These are phyloP conservation scores for Fusarium sp. DNA, from an alignment of 2,329 filamentous ascomycete species.

Conservation along the genomic window DNA sequence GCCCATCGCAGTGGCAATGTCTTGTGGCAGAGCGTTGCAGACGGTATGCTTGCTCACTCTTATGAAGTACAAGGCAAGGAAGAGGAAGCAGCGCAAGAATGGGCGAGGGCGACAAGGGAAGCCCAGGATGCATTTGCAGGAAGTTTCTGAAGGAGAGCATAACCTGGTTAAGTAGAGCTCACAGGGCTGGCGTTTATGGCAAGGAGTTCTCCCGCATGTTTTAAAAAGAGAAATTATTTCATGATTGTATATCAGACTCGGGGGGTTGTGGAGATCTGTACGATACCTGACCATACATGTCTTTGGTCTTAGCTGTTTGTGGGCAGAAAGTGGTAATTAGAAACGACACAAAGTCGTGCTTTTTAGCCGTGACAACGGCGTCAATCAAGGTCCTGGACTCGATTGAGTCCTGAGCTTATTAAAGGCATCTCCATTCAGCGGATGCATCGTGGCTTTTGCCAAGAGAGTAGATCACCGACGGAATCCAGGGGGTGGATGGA, in stretches of 20 bases:
- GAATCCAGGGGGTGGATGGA: slow-evolving; percentile 58
- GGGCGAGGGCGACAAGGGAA: slow-evolving; percentile 53
- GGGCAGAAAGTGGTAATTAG: slow-evolving; percentile 32
- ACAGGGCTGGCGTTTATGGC: slow-evolving; percentile 38
- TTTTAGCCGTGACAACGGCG: slow-evolving; percentile 25
- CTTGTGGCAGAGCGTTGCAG: slow-evolving; percentile 82
- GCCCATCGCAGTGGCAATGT: slow-evolving; percentile 75
- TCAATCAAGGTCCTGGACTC: slow-evolving; percentile 24
- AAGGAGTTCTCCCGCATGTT: slow-evolving; percentile 37
- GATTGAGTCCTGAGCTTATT: slow-evolving; percentile 28
- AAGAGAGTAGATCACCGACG: slow-evolving; percentile 44
- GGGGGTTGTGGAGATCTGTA: slow-evolving; percentile 26
- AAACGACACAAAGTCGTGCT: slow-evolving; percentile 25
- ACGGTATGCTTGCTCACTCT: slow-evolving; percentile 80
- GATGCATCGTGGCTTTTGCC: slow-evolving; percentile 21
- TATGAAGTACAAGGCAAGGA: slow-evolving; percentile 76
- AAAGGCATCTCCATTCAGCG: slow-evolving; percentile 7
- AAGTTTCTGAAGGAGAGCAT: slow-evolving; percentile 36
- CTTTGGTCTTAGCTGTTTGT: slow-evolving; percentile 28
- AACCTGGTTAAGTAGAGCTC: slow-evolving; percentile 17
- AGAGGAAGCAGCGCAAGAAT: slow-evolving; percentile 52
- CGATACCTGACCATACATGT: slow-evolving; percentile 37
- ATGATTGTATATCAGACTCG: slow-evolving; percentile 42
- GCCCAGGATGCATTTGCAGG: slow-evolving; percentile 54
- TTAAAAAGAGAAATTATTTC: slow-evolving; percentile 35